Evolutionary conservation across 495 filamentous ascomycete species (phyloP), one percentile per base, ranked within the genome.

Genomic region (Penicillium riverlandense): DNA sequence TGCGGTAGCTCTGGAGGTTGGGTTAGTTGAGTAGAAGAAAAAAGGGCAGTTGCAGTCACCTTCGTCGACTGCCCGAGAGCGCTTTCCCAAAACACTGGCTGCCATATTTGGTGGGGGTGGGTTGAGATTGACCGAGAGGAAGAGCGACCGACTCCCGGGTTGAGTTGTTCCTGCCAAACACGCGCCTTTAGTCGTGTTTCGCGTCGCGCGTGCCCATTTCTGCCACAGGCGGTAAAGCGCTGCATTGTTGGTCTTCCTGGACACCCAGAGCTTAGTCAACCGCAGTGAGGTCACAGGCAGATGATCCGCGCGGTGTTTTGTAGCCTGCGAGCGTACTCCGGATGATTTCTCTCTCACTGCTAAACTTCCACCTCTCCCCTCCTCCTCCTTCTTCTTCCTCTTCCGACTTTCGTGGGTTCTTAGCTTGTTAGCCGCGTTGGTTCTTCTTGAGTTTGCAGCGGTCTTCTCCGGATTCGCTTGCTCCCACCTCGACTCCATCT

Each of bases 71-170:
- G 59, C 66, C 63, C 71, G 82, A 71, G 61, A 76, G 76, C 88
- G 80, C 78, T 94, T 59, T 42, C 66, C 66, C 33, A 64, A 50
- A 40, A 83, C 74, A 43, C 78, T 72, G 49, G 74, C 69, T 52
- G 76, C 72, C 84, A 88, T 89, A 30, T 53, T 61, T 22, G 22
- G 22, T 3, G 22, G 48, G 50, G 47, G 32, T 34, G 32, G 13
- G 10, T 16, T 40, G 38, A 37, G 27, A 16, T 28, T 47, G 39
- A 29, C 41, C 10, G 16, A 29, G 29, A 27, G 22, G 2, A 22
- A 22, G 22, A 4, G 22, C 22, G 22, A 22, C 4, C 2, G 4
- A 6, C 22, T 6, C 22, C 43, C 28, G n/a, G 14, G 31, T 7
- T 16, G 27, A 41, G 33, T 30, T 46, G 22, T 22, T 22, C 22